These are phyloP conservation scores for Wickerhamiella allomyrinae DNA, from an alignment of 805 yeast genomes.

Conservation along the genomic window DNA sequence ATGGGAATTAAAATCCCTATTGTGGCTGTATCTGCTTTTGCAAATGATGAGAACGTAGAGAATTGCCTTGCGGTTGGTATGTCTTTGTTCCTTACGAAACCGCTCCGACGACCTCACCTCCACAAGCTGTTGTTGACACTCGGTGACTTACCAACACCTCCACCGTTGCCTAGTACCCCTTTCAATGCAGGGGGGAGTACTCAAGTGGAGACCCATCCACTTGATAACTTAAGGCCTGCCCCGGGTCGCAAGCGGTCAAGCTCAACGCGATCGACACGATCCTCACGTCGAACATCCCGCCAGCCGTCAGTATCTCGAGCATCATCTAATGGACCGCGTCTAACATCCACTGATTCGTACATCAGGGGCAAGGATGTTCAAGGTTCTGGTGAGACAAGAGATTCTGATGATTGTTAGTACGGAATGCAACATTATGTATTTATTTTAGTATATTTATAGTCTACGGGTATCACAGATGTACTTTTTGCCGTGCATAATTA, in stretches of 20 bases:
- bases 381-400: too few species aligned
- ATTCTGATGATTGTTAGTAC: not conserved
- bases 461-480: too few species aligned
- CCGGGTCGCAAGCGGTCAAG: not conserved
- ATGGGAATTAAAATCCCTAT: conserved; percentile 56
- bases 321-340: not conserved
- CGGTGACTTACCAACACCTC: conserved; percentile 1
- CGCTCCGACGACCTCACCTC: conserved; percentile 28
- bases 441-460: too few species aligned
- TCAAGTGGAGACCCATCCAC: not conserved
- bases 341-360: not conserved
- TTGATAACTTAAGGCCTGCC: not conserved
- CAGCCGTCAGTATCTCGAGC: not conserved
- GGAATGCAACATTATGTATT: not conserved
- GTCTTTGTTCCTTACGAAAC: conserved; percentile 83
- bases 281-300: not conserved
- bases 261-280: not conserved
- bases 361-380: too few species aligned
- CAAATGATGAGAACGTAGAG: conserved; percentile 78
- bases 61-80: conserved; percentile 83
- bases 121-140: conserved; percentile 16
- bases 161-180: not conserved
- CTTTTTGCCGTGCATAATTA: too few species aligned
- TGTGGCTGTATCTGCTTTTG: conserved; percentile 90
- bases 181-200: not conserved